These are phyloP conservation scores for Symbiotaphrina buchneri DNA, from an alignment of 495 filamentous ascomycete genomes.

Conservation along the genomic window DNA sequence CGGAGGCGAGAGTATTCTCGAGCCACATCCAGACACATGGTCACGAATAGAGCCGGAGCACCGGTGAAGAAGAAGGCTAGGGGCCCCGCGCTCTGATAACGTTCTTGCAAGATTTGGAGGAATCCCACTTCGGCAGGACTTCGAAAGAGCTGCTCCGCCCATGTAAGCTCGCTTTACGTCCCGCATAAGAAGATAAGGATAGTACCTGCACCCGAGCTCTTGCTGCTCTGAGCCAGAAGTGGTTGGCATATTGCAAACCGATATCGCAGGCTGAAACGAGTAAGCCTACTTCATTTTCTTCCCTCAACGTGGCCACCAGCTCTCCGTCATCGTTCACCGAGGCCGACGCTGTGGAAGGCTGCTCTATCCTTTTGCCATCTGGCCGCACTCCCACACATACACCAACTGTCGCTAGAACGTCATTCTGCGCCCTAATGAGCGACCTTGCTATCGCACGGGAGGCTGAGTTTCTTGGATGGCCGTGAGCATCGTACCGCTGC, in stretches of 20 bases:
- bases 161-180: no score
- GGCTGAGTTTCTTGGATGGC: constrained; percentile 4
- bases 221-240: constrained; percentile 20
- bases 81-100: no score
- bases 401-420: constrained; percentile 31
- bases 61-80: no score
- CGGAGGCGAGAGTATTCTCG: no score
- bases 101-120: no score
- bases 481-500: constrained; percentile 2
- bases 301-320: constrained; percentile 18
- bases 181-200: no score
- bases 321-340: constrained; percentile 14
- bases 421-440: constrained; percentile 29
- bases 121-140: no score
- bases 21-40: no score
- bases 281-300: constrained; percentile 27
- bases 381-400: constrained; percentile 20
- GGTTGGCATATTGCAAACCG: constrained; percentile 18
- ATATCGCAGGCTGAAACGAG: constrained; percentile 21
- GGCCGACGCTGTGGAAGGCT: neutral
- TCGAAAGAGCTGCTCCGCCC: no score
- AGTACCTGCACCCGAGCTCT: constrained; percentile 22
- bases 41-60: no score
- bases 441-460: constrained; percentile 20
- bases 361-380: constrained; percentile 13